Evolutionary conservation across 306 rosid genomes (phyloP).

Genomic region (Mimosa bimucronata): DNA sequence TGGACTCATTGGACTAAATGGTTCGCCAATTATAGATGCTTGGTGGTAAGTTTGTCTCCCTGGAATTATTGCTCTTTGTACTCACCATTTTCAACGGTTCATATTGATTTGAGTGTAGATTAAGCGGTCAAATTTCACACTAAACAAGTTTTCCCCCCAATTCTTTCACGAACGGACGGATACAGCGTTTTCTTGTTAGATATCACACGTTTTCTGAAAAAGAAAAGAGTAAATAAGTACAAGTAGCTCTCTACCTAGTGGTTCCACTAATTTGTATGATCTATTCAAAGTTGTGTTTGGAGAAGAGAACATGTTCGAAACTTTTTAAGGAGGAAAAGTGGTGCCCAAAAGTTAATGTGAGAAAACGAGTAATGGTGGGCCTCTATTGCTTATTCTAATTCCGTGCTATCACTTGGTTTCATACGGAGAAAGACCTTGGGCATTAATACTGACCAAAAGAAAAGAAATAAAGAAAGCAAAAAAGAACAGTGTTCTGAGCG

Average conservation of each 20-base stretch:
- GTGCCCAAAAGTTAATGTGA: background rate
- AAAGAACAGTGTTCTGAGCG: slow-evolving; percentile 22
- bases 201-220: background rate
- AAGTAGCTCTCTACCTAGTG: background rate
- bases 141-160: background rate
- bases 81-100: background rate
- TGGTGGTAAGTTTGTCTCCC: background rate
- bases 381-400: background rate
- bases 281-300: background rate
- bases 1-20: background rate
- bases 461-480: background rate
- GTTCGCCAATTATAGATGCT: background rate
- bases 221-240: background rate
- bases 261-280: background rate
- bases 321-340: background rate
- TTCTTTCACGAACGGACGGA: too few species aligned
- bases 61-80: background rate
- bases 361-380: background rate
- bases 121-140: background rate
- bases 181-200: too few species aligned
- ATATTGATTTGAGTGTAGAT: background rate
- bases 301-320: background rate
- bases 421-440: background rate
- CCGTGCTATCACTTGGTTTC: background rate
- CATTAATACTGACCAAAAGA: background rate